A percentile compares a stretch with the other conserved stretches of the same genome.
phyloP scores from a whole-genome alignment of 2,329 filamentous ascomycete species.

The Periconia macrospinosa region DNA sequence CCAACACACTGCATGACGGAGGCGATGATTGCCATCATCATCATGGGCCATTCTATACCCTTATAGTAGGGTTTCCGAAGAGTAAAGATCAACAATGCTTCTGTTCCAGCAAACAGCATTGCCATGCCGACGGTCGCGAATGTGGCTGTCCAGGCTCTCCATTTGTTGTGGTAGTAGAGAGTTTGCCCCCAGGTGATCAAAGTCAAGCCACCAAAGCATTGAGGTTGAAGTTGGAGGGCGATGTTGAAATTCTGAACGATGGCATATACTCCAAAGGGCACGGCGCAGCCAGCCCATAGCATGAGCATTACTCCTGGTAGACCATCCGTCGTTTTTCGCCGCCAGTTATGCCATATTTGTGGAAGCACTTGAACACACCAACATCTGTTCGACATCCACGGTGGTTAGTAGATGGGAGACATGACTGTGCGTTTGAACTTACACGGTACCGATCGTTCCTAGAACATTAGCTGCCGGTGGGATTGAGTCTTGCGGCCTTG shows the following conservation, averaged over 20 bases:
- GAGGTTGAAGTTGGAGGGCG: conserved; percentile 57
- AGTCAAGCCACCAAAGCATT: conserved; percentile 54
- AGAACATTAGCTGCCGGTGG: conserved; percentile 44
- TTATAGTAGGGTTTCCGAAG: conserved; percentile 58
- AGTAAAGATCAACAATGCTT: conserved; percentile 60
- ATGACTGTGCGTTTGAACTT: conserved; percentile 15
- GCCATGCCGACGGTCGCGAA: conserved; percentile 46
- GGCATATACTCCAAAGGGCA: conserved; percentile 57
- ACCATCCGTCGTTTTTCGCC: conserved; percentile 63
- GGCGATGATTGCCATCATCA: conserved; percentile 61
- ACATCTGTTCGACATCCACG: conserved; percentile 26
- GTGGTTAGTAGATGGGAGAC: background rate
- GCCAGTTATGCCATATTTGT: conserved; percentile 65
- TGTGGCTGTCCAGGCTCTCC: conserved; percentile 52
- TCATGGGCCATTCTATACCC: conserved; percentile 58
- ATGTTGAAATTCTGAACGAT: conserved; percentile 60
- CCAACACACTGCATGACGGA: conserved; percentile 60
- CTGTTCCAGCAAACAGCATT: conserved; percentile 54
- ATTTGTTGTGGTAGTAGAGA: conserved; percentile 54
- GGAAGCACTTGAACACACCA: conserved; percentile 45
- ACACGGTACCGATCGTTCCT: conserved; percentile 20
- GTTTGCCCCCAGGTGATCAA: conserved; percentile 57
- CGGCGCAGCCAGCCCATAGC: conserved; percentile 60
- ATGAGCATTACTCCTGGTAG: conserved; percentile 64
- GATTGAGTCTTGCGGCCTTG: conserved; percentile 37